A percentile compares a stretch with the other conserved stretches of the same genome.
Evolutionary conservation across 768 basidiomycete genomes (phyloP).

Genomic region (Fomitopsis serialis): DNA sequence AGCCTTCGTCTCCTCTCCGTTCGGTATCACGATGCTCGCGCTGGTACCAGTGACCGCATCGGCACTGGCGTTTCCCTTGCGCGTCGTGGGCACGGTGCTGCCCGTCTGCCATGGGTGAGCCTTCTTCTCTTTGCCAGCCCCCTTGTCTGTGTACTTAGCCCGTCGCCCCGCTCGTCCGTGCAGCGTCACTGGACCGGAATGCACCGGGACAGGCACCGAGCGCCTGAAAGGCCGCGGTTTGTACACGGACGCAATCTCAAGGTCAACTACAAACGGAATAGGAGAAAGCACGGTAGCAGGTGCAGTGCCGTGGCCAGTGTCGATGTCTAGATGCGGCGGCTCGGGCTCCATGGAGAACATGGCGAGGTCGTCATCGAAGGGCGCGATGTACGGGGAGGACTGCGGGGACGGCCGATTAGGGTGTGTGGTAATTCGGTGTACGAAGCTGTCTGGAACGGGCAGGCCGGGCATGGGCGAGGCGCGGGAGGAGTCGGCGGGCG

Average conservation of each 20-base stretch:
- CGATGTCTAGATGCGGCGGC: conserved; percentile 7
- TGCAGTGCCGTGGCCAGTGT: conserved; percentile 9
- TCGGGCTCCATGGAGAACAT: conserved; percentile 47
- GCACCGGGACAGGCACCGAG: conserved; percentile 22
- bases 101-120: conserved; percentile 16
- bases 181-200: conserved; percentile 2
- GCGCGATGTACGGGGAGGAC: conserved; percentile 17
- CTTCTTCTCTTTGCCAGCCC: conserved; percentile 20
- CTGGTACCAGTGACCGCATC: neutral
- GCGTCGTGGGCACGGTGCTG: neutral
- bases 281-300: neutral
- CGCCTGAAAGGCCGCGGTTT: conserved; percentile 62
- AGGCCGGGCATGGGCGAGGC: neutral
- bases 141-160: conserved; percentile 15
- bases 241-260: conserved; percentile 68
- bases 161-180: conserved; percentile 22
- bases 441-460: conserved; percentile 10
- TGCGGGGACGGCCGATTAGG: conserved; percentile 20
- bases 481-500: conserved; percentile 4
- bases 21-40: conserved; percentile 1
- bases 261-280: conserved; percentile 38
- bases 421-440: conserved; percentile 18
- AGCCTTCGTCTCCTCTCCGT: conserved; percentile 25
- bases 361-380: conserved; percentile 26
- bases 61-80: neutral